Base-by-base conservation (phyloP, 1,284 basidiomycete genomes). In the Ustilago bromivora region DNA sequence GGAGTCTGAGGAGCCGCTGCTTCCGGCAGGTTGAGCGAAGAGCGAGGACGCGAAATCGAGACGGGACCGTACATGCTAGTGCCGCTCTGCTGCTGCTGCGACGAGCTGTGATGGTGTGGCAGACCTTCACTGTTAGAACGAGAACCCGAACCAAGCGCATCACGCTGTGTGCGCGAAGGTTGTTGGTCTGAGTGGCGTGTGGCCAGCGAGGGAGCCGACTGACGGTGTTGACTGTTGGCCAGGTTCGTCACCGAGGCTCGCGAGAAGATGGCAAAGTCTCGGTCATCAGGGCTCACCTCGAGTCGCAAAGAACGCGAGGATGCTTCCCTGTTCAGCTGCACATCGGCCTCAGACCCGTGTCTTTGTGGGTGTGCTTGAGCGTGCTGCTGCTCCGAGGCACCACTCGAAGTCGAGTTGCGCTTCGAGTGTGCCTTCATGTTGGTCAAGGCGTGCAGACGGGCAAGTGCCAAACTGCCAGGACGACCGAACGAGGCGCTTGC, bases 1-100 rank as follows among this genome's bases (percentile, higher is more conserved):
- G 94, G 94, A 1, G 94, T 93, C 78, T 92, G 92, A 0, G 94
- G 92, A 34, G 90, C 88, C 0, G 91, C 89, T 15, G 62, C 61
- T 38, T 78, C 76, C 31, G 76, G 76, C 49, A 78, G 57, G 55
- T 78, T 63, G 58, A 73, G 49, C 51, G 69, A 71, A 15, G 77
- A 76, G 3, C 77, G 73, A 49, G 68, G 69, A 34, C 69, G 69
- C 41, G 71, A 58, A 43, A 79, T 69, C 40, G 65, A 76, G 28
- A 76, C 62, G 1, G 74, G 71, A 10, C 70, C 71, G 17, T 62
- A 40, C 49, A 65, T 36, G 57, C 58, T 61, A n/a, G 54, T 34
- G 34, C 41, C 57, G 34, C 28, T 62, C 19, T 64, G 57, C 40
- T 64, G 61, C 32, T 51, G 61, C 32, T 51, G 49, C 23, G 49